These are phyloP conservation scores for Pythium apleroticum DNA, from an alignment of 352 stramenopile genomes.

Conservation along the genomic window DNA sequence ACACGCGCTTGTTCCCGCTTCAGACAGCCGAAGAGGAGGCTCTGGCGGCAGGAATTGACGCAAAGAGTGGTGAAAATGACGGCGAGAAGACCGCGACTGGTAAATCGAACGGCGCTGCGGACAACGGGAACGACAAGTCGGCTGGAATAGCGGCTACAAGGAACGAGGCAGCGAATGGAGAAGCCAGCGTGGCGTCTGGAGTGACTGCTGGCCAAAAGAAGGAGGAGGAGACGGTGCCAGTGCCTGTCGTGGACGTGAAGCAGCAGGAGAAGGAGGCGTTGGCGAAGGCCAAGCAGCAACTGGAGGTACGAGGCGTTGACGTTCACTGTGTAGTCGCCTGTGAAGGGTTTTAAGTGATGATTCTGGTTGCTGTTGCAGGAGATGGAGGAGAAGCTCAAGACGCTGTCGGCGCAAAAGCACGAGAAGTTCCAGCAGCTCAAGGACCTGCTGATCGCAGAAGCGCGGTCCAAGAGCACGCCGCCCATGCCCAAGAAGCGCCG, in stretches of 20 bases:
- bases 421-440: constrained; percentile 74
- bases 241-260: not conserved
- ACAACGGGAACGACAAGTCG: not conserved
- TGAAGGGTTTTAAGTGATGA: not conserved
- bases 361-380: constrained; percentile 29
- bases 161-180: not conserved
- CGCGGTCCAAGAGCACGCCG: constrained; percentile 39
- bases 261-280: constrained; percentile 11
- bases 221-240: not conserved
- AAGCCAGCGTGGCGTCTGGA: not conserved
- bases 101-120: not conserved
- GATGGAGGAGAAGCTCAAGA: constrained; percentile 47
- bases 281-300: constrained; percentile 25
- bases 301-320: constrained; percentile 15
- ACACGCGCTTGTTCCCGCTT: constrained; percentile 29
- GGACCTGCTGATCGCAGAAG: constrained; percentile 67
- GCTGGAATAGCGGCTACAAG: not conserved
- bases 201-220: constrained; percentile 1
- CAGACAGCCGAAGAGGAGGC: constrained; percentile 10
- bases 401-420: constrained; percentile 68
- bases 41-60: not conserved
- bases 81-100: not conserved
- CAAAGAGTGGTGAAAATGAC: constrained; percentile 4
- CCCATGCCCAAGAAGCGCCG: constrained; percentile 26
- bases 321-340: too few species aligned